Conservation (phyloP, 2,329 filamentous ascomycete genomes). For the Didymella sp. region DNA sequence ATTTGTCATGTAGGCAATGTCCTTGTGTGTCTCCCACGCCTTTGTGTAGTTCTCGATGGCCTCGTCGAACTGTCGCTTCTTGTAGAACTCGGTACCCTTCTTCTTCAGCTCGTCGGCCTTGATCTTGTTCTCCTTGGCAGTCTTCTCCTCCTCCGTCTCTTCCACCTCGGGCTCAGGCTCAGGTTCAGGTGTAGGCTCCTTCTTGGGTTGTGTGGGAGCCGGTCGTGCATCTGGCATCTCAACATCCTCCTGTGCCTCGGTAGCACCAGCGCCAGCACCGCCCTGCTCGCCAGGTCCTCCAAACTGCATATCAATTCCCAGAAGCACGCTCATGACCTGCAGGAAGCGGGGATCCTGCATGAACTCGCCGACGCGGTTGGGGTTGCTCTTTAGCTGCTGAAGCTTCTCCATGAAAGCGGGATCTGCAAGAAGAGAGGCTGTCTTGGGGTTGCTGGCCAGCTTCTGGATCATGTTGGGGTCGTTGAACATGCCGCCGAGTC, state of each 20-base stretch:
- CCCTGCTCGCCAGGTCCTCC: constrained; percentile 58
- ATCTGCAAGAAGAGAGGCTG: constrained; percentile 79
- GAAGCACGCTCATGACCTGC: constrained; percentile 88
- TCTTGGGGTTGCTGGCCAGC: constrained; percentile 94
- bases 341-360: constrained; percentile 92
- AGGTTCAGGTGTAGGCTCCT: constrained; percentile 57
- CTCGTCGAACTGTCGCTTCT: constrained; percentile 96
- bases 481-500: constrained; percentile 91
- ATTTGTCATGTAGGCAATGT: constrained; percentile 98
- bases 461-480: constrained; percentile 91
- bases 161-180: constrained; percentile 78
- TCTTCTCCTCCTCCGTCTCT: constrained; percentile 81
- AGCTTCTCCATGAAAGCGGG: constrained; percentile 89
- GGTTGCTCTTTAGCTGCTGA: constrained; percentile 80
- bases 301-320: constrained; percentile 92
- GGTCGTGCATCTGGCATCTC: constrained; percentile 76
- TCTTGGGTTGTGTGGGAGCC: constrained; percentile 61
- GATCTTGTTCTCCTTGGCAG: constrained; percentile 89
- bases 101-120: constrained; percentile 95
- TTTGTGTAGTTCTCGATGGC: constrained; percentile 94
- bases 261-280: constrained; percentile 46
- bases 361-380: constrained; percentile 76
- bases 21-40: constrained; percentile 93
- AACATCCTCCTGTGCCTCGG: constrained; percentile 72
- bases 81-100: constrained; percentile 92